Evolutionary conservation across 306 rosid species (phyloP).

Genomic region (Betula pendula): DNA sequence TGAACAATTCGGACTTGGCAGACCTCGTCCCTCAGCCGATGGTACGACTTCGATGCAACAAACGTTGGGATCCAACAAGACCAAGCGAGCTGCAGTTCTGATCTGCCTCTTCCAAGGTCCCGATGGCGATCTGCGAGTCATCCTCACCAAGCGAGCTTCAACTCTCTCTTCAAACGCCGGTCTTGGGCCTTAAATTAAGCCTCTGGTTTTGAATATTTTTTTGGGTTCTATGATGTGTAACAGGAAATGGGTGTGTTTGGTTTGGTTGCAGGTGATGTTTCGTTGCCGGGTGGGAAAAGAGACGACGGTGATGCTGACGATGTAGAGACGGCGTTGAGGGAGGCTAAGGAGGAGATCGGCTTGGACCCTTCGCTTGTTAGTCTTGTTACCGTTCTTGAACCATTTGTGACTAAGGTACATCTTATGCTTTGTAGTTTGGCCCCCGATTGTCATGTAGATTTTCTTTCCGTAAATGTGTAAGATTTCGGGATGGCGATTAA

Average conservation of each 20-base stretch:
- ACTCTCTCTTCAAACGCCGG: constrained; percentile 80
- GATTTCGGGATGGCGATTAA: no score
- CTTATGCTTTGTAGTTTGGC: no score
- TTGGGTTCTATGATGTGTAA: background rate
- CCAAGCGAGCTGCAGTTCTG: constrained; percentile 69
- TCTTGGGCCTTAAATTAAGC: background rate
- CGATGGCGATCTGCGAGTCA: constrained; percentile 50
- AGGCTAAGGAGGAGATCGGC: constrained; percentile 90
- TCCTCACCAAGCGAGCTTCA: constrained; percentile 73
- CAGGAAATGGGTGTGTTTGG: constrained; percentile 4
- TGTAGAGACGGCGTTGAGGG: constrained; percentile 74
- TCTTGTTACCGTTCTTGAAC: constrained; percentile 54
- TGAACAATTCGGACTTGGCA: constrained; percentile 28
- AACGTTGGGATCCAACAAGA: constrained; percentile 30
- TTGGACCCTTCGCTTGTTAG: constrained; percentile 71
- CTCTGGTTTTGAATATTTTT: background rate
- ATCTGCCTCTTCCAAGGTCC: constrained; percentile 57
- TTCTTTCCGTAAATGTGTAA: no score
- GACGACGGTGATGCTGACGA: constrained; percentile 71
- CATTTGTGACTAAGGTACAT: constrained; percentile 53
- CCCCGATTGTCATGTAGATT: no score
- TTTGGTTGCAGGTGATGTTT: constrained; percentile 70
- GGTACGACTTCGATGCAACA: constrained; percentile 13
- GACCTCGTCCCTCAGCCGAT: constrained; percentile 16
- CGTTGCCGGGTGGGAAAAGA: constrained; percentile 84